Evolutionary conservation across 257 asterid genomes (phyloP).

Genomic region (Solanum clarkiae): DNA sequence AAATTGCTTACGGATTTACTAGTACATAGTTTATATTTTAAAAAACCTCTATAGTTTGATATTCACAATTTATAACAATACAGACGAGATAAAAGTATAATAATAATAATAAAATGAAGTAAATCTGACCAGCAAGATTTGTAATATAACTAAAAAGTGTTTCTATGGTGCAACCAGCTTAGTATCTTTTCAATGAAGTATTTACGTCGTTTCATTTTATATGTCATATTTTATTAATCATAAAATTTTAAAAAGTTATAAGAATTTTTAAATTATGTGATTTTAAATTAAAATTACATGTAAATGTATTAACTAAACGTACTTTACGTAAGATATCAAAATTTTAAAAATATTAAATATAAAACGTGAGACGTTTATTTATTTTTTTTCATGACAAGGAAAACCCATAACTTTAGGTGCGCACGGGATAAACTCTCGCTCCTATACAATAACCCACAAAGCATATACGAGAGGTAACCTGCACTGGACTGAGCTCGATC

Average conservation of each 20-base stretch:
- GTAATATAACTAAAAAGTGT: neutral
- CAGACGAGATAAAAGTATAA: neutral
- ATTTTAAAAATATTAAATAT: no score
- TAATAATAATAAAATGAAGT: neutral
- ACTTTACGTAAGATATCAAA: no score
- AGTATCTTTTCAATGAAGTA: neutral
- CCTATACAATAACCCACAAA: no score
- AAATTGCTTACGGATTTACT: neutral
- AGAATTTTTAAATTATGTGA: neutral
- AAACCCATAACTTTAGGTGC: no score
- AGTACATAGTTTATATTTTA: neutral
- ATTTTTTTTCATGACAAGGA: no score
- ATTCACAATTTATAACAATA: neutral
- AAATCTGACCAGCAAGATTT: neutral
- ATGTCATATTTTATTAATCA: neutral
- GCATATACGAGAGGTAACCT: no score
- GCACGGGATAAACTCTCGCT: no score
- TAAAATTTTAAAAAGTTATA: neutral
- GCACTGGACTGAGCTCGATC: no score
- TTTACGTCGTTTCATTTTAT: neutral
- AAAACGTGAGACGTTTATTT: no score
- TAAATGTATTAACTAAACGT: no score
- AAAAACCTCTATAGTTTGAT: neutral
- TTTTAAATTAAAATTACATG: neutral
- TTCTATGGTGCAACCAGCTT: neutral